A percentile compares a stretch with the other conserved stretches of the same genome.
phyloP scores from a whole-genome alignment of 345 rosid genomes.

The Lepidium africanum region DNA sequence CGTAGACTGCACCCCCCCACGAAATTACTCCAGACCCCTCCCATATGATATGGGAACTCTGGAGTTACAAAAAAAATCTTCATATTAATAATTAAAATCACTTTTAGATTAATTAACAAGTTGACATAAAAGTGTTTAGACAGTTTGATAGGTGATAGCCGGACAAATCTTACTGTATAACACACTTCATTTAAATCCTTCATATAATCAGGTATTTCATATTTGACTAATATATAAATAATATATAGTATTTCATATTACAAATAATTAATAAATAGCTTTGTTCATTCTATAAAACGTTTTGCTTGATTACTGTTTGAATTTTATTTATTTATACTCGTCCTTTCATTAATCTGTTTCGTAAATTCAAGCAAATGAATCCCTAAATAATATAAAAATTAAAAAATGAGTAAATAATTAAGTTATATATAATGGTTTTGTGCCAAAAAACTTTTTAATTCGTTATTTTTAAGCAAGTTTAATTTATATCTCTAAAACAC shows the following conservation, averaged over 20 bases:
- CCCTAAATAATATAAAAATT: too few species aligned
- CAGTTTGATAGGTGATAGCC: not conserved
- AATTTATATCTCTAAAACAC: not conserved
- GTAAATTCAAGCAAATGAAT: not conserved
- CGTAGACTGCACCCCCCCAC: too few species aligned
- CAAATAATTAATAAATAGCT: not conserved
- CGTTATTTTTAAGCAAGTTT: not conserved
- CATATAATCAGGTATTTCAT: not conserved
- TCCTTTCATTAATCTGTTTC: not conserved
- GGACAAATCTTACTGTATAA: not conserved
- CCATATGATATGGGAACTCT: too few species aligned
- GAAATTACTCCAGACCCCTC: too few species aligned
- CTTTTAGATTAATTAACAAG: not conserved
- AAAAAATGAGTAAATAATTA: too few species aligned
- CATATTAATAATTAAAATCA: not conserved
- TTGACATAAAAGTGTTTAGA: slow-evolving; percentile 1
- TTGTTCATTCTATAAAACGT: not conserved
- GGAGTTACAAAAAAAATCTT: too few species aligned
- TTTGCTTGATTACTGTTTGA: not conserved
- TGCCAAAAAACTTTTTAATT: too few species aligned
- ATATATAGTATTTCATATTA: too few species aligned
- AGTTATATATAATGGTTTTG: too few species aligned
- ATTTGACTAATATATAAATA: too few species aligned
- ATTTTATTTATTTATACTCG: not conserved
- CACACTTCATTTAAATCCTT: not conserved